phyloP scores from a whole-genome alignment of 257 asterid genomes.

The Solanum pennellii region DNA sequence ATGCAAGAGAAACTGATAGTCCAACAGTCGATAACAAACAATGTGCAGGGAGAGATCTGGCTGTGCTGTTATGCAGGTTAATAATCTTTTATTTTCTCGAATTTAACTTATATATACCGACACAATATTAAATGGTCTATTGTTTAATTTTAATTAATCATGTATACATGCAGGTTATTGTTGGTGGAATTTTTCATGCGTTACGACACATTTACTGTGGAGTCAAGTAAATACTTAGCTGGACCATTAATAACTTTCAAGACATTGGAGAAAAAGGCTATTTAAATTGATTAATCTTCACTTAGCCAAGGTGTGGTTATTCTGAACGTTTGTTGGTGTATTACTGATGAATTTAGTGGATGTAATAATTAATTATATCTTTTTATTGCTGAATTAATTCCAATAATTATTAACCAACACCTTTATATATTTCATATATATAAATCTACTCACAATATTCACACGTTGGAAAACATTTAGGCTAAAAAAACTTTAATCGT shows the following conservation, averaged over 20 bases:
- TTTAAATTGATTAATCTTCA: neutral
- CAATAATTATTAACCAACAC: too few relatives aligned
- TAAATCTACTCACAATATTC: too few relatives aligned
- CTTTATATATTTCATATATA: too few relatives aligned
- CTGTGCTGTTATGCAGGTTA: constrained; percentile 39
- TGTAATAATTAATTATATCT: too few relatives aligned
- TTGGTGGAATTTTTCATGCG: constrained; percentile 58
- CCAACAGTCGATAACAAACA: constrained; percentile 51
- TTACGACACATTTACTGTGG: constrained; percentile 43
- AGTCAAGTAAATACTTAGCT: constrained; percentile 13
- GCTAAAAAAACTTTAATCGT: too few relatives aligned
- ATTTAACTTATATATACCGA: neutral
- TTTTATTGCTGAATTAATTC: too few relatives aligned
- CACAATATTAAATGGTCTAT: too few relatives aligned
- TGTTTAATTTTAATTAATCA: too few relatives aligned
- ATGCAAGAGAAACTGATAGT: constrained; percentile 45
- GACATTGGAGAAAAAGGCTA: too few relatives aligned
- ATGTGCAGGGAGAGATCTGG: constrained; percentile 53
- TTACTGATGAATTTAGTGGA: too few relatives aligned
- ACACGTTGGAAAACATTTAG: too few relatives aligned
- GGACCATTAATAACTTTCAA: constrained; percentile 7
- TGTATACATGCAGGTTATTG: constrained; percentile 24
- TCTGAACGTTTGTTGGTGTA: too few relatives aligned
- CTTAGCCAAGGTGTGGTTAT: neutral
- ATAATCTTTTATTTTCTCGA: neutral